Evolutionary conservation across 768 basidiomycete genomes (phyloP).

Genomic region (Lactarius sp.): DNA sequence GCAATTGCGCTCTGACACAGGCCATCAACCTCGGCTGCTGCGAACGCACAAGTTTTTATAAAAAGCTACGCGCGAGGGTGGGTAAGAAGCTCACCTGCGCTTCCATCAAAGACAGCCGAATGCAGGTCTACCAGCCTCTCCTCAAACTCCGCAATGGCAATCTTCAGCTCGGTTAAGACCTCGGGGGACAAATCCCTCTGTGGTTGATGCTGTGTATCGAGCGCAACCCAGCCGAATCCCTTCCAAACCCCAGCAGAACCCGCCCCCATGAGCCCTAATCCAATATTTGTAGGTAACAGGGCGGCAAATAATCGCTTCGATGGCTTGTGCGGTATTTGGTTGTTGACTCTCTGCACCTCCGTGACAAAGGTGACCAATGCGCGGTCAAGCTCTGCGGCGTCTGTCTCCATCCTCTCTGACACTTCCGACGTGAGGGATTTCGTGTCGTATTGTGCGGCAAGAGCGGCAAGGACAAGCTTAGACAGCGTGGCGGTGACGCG

Average conservation of each 20-base stretch:
- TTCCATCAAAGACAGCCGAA: constrained; percentile 25
- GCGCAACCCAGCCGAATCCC: constrained; percentile 75
- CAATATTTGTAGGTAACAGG: constrained; percentile 59
- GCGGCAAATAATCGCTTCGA: constrained; percentile 57
- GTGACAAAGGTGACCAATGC: constrained; percentile 63
- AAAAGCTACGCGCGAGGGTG: neutral
- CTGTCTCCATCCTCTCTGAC: constrained; percentile 64
- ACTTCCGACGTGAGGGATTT: constrained; percentile 58
- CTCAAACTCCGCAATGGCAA: constrained; percentile 45
- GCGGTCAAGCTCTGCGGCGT: constrained; percentile 70
- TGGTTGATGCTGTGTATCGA: constrained; percentile 42
- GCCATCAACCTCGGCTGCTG: constrained; percentile 30
- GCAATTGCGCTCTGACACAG: constrained; percentile 49
- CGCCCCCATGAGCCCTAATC: constrained; percentile 74
- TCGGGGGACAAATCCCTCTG: constrained; percentile 44
- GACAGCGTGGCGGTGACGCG: constrained; percentile 88
- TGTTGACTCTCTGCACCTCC: constrained; percentile 61
- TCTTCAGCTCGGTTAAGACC: constrained; percentile 50
- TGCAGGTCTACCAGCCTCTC: constrained; percentile 40
- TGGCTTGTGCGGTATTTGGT: constrained; percentile 29
- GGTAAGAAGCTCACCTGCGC: constrained; percentile 23
- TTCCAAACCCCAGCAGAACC: constrained; percentile 75
- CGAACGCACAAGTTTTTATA: neutral
- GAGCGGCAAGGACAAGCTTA: constrained; percentile 84
- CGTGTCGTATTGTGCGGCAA: constrained; percentile 81